Evolutionary conservation across 202 grass and related monocot species (phyloP).

Genomic region (Zizania palustris): DNA sequence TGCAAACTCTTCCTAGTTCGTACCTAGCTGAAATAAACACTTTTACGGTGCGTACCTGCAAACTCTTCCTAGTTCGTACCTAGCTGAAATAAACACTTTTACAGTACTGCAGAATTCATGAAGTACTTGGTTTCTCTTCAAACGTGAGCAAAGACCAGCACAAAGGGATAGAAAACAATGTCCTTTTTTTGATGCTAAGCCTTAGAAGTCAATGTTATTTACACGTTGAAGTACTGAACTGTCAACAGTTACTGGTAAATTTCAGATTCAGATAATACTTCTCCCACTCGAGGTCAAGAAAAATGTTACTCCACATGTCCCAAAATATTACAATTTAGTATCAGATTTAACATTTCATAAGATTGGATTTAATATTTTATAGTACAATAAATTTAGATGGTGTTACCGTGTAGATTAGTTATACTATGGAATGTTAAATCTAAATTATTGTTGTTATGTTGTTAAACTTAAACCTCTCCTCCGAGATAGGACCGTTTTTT

Average conservation of each 20-base stretch:
- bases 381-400: too few relatives aligned
- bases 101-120: not conserved
- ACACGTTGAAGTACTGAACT: not conserved
- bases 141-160: not conserved
- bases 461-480: not conserved
- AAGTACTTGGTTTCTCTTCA: not conserved
- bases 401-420: too few relatives aligned
- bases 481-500: not conserved
- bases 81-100: not conserved
- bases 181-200: not conserved
- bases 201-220: not conserved
- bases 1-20: not conserved
- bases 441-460: not conserved
- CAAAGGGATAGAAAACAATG: not conserved
- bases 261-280: slow-evolving; percentile 8
- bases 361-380: too few relatives aligned
- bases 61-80: not conserved
- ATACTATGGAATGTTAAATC: too few relatives aligned
- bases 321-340: too few relatives aligned
- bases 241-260: not conserved
- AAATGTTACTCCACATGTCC: too few relatives aligned
- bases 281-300: slow-evolving; percentile 13
- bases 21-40: not conserved
- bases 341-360: too few relatives aligned
- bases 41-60: not conserved